Percentiles rank a stretch among this genome's conserved stretches.
These are phyloP conservation scores for Closterium sp. DNA, from an alignment of 139 green algal species.

Conservation along the genomic window DNA sequence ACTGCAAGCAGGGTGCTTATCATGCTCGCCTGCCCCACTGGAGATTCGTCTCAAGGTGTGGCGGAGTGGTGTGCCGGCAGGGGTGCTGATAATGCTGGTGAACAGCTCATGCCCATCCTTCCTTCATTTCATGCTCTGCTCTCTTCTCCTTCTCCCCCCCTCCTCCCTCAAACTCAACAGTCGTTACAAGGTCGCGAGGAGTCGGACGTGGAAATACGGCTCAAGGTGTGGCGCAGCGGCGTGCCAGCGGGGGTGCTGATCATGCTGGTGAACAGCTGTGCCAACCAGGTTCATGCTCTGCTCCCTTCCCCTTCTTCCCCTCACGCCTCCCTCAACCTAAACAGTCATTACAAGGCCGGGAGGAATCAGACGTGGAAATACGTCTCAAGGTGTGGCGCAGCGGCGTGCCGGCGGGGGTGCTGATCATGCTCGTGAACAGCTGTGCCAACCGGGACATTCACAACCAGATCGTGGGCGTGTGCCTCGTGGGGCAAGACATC, in stretches of 20 bases:
- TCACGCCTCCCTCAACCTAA: too few relatives aligned
- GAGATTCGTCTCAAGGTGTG: too few relatives aligned
- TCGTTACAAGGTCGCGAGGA: conserved; percentile 3
- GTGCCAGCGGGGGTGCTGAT: background rate
- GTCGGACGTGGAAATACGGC: background rate
- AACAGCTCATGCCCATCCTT: too few relatives aligned
- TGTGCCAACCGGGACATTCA: conserved; percentile 20
- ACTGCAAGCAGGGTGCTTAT: too few relatives aligned
- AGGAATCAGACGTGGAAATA: conserved; percentile 2
- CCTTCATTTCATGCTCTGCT: too few relatives aligned
- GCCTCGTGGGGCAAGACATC: conserved; percentile 26
- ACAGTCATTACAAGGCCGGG: background rate
- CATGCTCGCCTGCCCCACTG: too few relatives aligned
- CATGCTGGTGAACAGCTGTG: too few relatives aligned
- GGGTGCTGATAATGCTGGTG: too few relatives aligned
- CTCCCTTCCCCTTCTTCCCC: too few relatives aligned
- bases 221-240: background rate
- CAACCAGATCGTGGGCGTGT: conserved; percentile 26
- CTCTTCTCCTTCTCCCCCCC: too few relatives aligned
- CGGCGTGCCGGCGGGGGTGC: background rate
- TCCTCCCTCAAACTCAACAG: background rate
- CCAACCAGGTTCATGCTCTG: background rate
- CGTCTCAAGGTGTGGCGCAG: background rate
- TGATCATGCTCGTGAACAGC: conserved; percentile 20
- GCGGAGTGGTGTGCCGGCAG: too few relatives aligned